Base-by-base conservation (phyloP, 805 yeast species). In the Starmerella sirachaensis region DNA sequence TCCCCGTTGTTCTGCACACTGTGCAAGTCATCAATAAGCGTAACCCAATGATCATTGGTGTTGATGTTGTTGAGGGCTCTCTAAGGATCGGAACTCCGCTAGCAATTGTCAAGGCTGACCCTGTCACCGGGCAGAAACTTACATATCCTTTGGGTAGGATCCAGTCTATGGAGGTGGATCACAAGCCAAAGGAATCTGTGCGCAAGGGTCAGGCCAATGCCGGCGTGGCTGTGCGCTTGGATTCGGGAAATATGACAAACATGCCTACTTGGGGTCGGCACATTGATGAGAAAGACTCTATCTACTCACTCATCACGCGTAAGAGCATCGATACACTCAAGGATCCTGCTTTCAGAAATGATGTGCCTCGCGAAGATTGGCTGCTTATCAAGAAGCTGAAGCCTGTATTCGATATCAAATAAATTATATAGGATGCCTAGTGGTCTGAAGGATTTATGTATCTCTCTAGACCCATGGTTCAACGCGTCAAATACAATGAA, bases 221-320 rank as follows among this genome's bases (percentile, higher is more conserved):
- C 19, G 99, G 99, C 73, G 97, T 88, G 47, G 98, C 99, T 46
- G 82, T 91, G 80, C 77, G 98, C 68, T 70, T 91, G 55, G 98
- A 91, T 40, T 79, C 83, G 53, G 55, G 59, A 5, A 86, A 94
- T 48, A 80, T 94, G 30, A 69, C 80, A 41, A 88, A 82, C 48
- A 94, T 85, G 64, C 97, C 98, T 38, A 77, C 83, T 11, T 91
- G 97, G 97, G 99, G 99, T 47, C 83, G 98, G 67, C 99, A 91
- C 58, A 93, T 91, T 51, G 94, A 85, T 60, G 99, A 91, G 63
- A 66, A 74, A 42, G 99, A 91, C 61, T 69, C 72, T 31, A 67
- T 91, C 57, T 91, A 86, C 64, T 88, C 98, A n/a, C 69, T 80
- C 65, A 72, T 91, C 47, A 58, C 91, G 10, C 76, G 98, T 69